These are phyloP conservation scores for Ustilago esculenta DNA, from an alignment of 1,284 basidiomycete species.

Conservation along the genomic window DNA sequence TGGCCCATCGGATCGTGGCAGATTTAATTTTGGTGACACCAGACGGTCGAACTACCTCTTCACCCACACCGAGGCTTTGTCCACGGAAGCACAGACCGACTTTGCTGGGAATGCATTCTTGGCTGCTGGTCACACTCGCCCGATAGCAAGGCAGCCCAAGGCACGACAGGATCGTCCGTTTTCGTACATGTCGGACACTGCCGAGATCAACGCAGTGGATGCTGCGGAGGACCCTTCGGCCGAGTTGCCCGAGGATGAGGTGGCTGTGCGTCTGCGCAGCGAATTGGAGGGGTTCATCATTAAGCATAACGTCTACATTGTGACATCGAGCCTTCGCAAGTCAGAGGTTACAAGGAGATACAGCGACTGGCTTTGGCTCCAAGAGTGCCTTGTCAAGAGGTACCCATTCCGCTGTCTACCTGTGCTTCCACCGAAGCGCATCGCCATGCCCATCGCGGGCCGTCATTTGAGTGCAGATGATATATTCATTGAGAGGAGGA, in stretches of 20 bases:
- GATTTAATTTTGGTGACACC: not conserved
- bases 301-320: conserved; percentile 51
- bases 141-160: conserved; percentile 8
- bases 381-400: conserved; percentile 46
- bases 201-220: conserved; percentile 32
- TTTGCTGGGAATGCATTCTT: not conserved
- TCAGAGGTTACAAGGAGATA: conserved; percentile 46
- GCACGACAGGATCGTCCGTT: conserved; percentile 35
- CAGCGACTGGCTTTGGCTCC: conserved; percentile 55
- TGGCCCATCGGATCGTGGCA: conserved; percentile 7
- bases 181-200: conserved; percentile 44
- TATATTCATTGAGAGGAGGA: conserved; percentile 41
- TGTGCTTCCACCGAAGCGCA: conserved; percentile 49
- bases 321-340: conserved; percentile 33
- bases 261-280: conserved; percentile 38
- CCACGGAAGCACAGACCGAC: not conserved
- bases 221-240: conserved; percentile 34
- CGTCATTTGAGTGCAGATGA: conserved; percentile 44
- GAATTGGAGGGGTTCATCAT: conserved; percentile 50
- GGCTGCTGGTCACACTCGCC: not conserved
- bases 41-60: conserved; percentile 9
- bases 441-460: conserved; percentile 43
- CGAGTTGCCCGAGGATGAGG: conserved; percentile 34
- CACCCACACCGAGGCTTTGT: conserved; percentile 11
- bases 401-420: conserved; percentile 56